Evolutionary conservation across 345 rosid genomes (phyloP).

Genomic region (Orychophragmus violaceus): DNA sequence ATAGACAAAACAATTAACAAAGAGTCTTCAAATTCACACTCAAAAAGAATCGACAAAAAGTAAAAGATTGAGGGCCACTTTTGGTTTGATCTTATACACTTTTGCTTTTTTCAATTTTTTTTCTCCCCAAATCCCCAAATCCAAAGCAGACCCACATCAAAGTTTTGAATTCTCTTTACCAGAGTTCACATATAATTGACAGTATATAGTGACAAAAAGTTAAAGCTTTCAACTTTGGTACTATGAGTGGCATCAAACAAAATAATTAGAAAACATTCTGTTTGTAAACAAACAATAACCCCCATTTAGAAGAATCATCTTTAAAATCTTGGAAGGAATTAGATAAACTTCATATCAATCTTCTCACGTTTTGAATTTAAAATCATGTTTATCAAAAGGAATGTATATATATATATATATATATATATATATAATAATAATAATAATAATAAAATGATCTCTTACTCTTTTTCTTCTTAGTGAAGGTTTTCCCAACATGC

Average conservation of each 20-base stretch:
- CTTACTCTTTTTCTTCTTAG: conserved; percentile 99
- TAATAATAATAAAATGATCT: conserved; percentile 17
- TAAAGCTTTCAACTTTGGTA: conserved; percentile 7
- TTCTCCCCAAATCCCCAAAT: conserved; percentile 92
- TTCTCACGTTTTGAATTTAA: conserved; percentile 3
- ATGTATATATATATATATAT: background rate
- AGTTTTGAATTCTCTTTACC: conserved; percentile 25
- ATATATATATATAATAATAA: background rate
- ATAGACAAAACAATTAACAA: background rate
- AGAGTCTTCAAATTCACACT: conserved; percentile 29
- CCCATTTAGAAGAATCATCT: conserved; percentile 6
- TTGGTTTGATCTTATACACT: conserved; percentile 34
- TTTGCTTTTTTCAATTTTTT: conserved; percentile 21
- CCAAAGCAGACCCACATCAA: conserved; percentile 51
- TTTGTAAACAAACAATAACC: too few species aligned
- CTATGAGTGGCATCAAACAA: conserved; percentile 1
- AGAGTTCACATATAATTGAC: conserved; percentile 25
- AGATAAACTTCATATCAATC: background rate
- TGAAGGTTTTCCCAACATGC: conserved; percentile 91
- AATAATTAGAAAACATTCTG: conserved; percentile 13
- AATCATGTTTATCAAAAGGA: background rate
- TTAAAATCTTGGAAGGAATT: background rate
- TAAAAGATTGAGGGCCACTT: conserved; percentile 26
- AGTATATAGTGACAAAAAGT: conserved; percentile 28
- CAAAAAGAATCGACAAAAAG: conserved; percentile 26